Percentiles rank a stretch among this genome's conserved stretches.
phyloP scores from a whole-genome alignment of 768 basidiomycete species.

The Xerocomus potaroensis region DNA sequence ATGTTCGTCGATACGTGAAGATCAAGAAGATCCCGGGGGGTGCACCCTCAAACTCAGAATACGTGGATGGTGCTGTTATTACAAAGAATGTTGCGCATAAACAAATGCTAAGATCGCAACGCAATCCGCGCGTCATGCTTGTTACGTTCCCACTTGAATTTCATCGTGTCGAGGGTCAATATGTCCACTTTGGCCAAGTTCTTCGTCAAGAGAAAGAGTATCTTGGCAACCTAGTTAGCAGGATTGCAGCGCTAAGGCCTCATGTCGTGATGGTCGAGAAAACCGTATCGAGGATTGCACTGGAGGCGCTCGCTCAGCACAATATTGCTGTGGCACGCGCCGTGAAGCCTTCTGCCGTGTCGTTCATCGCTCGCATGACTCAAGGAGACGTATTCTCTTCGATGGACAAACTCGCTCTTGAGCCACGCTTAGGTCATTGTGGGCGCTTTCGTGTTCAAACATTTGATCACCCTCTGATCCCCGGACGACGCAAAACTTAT shows the following conservation, averaged over 20 bases:
- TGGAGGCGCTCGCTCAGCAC: conserved; percentile 79
- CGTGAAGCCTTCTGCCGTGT: conserved; percentile 84
- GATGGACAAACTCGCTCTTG: conserved; percentile 88
- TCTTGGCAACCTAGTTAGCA: conserved; percentile 77
- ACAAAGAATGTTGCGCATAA: conserved; percentile 98
- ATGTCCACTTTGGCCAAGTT: conserved; percentile 89
- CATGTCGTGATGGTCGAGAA: conserved; percentile 91
- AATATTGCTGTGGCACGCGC: conserved; percentile 88
- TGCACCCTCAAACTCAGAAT: conserved; percentile 87
- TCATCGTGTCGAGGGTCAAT: conserved; percentile 86
- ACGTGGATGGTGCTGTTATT: conserved; percentile 93
- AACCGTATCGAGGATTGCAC: conserved; percentile 84
- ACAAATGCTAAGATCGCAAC: conserved; percentile 77
- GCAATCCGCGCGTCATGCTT: conserved; percentile 92
- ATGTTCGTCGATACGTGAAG: conserved; percentile 91
- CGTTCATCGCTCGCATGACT: conserved; percentile 88
- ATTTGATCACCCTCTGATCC: conserved; percentile 90
- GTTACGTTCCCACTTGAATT: conserved; percentile 95
- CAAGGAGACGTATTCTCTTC: conserved; percentile 94
- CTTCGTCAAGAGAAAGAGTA: conserved; percentile 92
- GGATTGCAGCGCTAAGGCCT: conserved; percentile 88
- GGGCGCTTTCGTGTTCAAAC: conserved; percentile 84
- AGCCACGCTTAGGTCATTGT: conserved; percentile 88
- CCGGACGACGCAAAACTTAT: conserved; percentile 91
- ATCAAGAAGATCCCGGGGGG: conserved; percentile 99